A percentile compares a stretch with the other conserved stretches of the same genome.
Evolutionary conservation across 495 filamentous ascomycete genomes (phyloP).

Genomic region (Xylaria acuta): DNA sequence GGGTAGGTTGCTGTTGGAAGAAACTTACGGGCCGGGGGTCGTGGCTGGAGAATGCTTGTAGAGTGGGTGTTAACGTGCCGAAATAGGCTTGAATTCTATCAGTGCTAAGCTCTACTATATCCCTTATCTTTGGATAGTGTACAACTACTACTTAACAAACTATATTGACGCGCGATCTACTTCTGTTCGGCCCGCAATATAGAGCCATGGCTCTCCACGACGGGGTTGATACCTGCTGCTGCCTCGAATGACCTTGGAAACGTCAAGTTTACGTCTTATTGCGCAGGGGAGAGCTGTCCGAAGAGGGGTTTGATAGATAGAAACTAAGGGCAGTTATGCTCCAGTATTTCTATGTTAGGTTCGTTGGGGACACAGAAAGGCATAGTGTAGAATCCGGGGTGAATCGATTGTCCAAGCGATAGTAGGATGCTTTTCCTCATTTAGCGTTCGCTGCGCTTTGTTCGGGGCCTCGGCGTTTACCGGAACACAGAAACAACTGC

Average conservation of each 20-base stretch:
- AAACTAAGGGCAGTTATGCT: background rate
- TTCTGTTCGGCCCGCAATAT: background rate
- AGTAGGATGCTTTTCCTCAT: background rate
- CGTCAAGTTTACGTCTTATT: conserved; percentile 2
- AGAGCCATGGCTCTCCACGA: background rate
- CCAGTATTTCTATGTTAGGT: background rate
- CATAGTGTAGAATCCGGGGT: background rate
- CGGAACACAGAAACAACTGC: background rate
- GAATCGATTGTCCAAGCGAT: background rate
- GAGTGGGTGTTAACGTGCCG: background rate
- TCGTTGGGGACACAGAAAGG: background rate
- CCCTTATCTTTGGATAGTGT: too few species aligned
- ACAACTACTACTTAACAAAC: background rate
- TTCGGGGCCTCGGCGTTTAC: background rate
- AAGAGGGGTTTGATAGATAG: background rate
- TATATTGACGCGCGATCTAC: background rate
- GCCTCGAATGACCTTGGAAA: conserved; percentile 1
- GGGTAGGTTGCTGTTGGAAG: background rate
- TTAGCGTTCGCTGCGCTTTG: background rate
- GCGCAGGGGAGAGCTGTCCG: background rate
- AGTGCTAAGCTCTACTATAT: too few species aligned
- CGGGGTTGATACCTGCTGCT: too few species aligned
- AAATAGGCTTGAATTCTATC: background rate
- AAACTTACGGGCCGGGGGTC: background rate
- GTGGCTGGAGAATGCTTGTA: conserved; percentile 5